Percentiles rank a stretch among this genome's conserved stretches.
These are phyloP conservation scores for Pseudocohnilembus persalinus DNA, from an alignment of 169 alveolate genomes.

Conservation along the genomic window DNA sequence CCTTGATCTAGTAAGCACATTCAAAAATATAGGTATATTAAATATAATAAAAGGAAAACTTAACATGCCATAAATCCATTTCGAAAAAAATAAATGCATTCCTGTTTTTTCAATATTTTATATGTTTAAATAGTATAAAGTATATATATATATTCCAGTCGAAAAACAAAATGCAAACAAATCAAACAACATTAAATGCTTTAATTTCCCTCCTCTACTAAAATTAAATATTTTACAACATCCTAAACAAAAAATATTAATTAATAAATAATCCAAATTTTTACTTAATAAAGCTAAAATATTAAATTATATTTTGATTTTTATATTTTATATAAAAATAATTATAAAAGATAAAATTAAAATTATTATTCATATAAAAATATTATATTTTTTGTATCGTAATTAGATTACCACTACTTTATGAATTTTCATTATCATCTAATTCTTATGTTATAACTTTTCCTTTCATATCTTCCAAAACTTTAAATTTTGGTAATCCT, in stretches of 20 bases:
- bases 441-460: not conserved
- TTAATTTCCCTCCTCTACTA: slow-evolving; percentile 18
- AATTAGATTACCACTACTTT: not conserved
- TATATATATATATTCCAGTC: not conserved
- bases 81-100: slow-evolving; percentile 21
- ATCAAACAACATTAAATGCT: slow-evolving; percentile 9
- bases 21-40: slow-evolving; percentile 25
- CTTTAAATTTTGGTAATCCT: slow-evolving; percentile 15
- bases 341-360: no score
- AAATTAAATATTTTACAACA: not conserved
- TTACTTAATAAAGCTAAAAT: no score
- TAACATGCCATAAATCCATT: slow-evolving; percentile 32
- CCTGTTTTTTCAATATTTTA: not conserved
- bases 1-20: slow-evolving; percentile 20
- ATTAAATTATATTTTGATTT: no score
- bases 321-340: no score
- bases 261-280: slow-evolving; percentile 1
- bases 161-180: slow-evolving; percentile 11
- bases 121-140: not conserved
- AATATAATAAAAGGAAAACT: slow-evolving; percentile 44
- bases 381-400: slow-evolving; percentile 1
- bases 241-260: not conserved
- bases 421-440: not conserved
- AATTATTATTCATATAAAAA: slow-evolving; percentile 1
- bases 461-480: not conserved